Conservation (phyloP, 345 rosid species). For the Geranium rotundifolium region DNA sequence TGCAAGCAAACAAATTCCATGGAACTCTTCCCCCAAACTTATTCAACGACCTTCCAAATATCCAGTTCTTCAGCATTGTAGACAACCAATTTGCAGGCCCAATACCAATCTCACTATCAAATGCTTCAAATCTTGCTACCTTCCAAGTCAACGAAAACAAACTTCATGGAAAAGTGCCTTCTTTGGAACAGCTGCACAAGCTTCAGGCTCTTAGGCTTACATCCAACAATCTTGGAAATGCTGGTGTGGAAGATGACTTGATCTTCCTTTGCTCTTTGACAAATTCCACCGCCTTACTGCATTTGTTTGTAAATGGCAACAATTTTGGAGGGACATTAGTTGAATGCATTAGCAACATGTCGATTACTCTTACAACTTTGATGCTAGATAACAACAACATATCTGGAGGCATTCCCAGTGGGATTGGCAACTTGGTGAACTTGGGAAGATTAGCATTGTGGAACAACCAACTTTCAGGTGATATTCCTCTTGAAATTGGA, state of each 20-base stretch:
- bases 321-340: conserved; percentile 7
- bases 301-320: background rate
- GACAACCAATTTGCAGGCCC: background rate
- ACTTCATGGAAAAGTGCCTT: conserved; percentile 4
- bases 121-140: rapidly evolving
- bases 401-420: background rate
- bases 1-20: background rate
- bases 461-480: too few species aligned
- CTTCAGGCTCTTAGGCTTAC: background rate
- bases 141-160: background rate
- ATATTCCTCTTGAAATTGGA: background rate
- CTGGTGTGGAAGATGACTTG: conserved; percentile 1
- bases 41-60: conserved; percentile 9
- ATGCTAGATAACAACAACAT: background rate
- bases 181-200: conserved; percentile 1
- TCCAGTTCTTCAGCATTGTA: background rate
- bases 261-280: conserved; percentile 12
- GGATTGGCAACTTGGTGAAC: background rate
- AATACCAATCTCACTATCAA: conserved; percentile 17
- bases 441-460: too few species aligned
- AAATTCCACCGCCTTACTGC: conserved; percentile 4
- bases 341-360: conserved; percentile 2
- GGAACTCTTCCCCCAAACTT: conserved; percentile 18
- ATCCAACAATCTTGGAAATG: background rate
- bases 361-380: background rate